Evolutionary conservation across 1,284 basidiomycete genomes (phyloP).

Genomic region (Sporisorium graminicola): DNA sequence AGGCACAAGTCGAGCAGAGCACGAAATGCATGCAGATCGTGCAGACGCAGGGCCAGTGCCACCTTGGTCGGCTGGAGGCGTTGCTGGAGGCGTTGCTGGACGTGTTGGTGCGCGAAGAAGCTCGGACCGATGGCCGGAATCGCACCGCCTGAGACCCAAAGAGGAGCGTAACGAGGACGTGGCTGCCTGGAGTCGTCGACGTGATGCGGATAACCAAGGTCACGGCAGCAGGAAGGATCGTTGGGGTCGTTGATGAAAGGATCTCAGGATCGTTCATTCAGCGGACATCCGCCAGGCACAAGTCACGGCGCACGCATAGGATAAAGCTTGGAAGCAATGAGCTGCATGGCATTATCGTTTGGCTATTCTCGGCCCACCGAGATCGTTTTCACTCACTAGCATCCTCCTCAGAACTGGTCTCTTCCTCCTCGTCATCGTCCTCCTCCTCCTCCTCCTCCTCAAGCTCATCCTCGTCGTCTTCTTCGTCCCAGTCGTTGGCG

Average conservation of each 20-base stretch:
- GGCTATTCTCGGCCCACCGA: neutral
- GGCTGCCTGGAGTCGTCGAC: neutral
- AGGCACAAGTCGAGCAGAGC: neutral
- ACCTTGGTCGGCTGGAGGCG: neutral
- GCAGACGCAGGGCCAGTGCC: neutral
- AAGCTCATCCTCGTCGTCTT: slow-evolving; percentile 19
- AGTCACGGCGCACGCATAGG: neutral
- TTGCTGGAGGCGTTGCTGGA: neutral
- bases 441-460: slow-evolving; percentile 29
- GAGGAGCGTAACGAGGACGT: neutral
- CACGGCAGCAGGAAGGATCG: neutral
- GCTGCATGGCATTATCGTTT: neutral
- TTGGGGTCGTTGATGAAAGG: neutral
- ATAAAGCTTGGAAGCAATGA: too few species aligned
- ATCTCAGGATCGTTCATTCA: neutral
- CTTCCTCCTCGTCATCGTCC: slow-evolving; percentile 26
- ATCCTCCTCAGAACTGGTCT: neutral
- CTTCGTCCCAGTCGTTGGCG: slow-evolving; percentile 21
- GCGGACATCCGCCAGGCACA: neutral
- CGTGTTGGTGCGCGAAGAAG: neutral
- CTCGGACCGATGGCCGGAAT: neutral
- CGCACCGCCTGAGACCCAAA: neutral
- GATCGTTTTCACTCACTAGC: slow-evolving; percentile 9
- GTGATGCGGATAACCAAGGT: neutral
- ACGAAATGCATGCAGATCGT: neutral